These are phyloP conservation scores for Phaeomoniella chlamydospora DNA, from an alignment of 2,329 filamentous ascomycete genomes.

Conservation along the genomic window DNA sequence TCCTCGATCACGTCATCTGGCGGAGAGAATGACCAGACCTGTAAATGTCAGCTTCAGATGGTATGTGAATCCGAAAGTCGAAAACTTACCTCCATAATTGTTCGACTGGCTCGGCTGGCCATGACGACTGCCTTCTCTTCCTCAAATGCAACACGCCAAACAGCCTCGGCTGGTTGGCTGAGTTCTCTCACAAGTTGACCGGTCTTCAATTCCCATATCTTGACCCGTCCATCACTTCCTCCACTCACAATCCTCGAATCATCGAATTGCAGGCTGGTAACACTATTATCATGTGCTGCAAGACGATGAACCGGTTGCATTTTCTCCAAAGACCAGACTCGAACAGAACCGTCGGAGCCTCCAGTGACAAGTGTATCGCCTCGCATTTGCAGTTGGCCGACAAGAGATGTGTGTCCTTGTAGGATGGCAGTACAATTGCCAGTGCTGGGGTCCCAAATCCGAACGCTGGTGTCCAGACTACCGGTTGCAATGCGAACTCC, in stretches of 20 bases:
- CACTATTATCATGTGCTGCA: conserved; percentile 94
- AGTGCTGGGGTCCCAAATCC: conserved; percentile 87
- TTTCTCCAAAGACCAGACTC: conserved; percentile 86
- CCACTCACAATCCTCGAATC: conserved; percentile 90
- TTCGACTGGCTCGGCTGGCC: conserved; percentile 69
- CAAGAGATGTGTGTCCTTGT: conserved; percentile 91
- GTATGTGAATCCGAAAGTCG: conserved; percentile 4
- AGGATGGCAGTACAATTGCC: conserved; percentile 82
- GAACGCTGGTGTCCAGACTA: conserved; percentile 88
- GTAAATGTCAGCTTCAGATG: conserved; percentile 3
- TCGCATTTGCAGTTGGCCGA: conserved; percentile 91
- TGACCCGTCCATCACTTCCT: conserved; percentile 92
- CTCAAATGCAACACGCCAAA: conserved; percentile 96
- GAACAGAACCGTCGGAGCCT: conserved; percentile 86
- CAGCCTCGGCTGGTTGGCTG: conserved; percentile 79
- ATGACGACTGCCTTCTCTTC: conserved; percentile 97
- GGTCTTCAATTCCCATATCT: conserved; percentile 93
- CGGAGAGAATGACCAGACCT: conserved; percentile 94
- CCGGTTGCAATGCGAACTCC: conserved; percentile 86
- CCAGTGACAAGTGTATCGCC: conserved; percentile 91
- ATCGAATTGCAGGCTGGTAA: conserved; percentile 94
- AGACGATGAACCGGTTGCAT: conserved; percentile 88
- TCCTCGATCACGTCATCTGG: conserved; percentile 46
- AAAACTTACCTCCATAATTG: conserved; percentile 83
- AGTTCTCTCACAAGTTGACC: conserved; percentile 83